These are phyloP conservation scores for Rhodotorula glutinis DNA, from an alignment of 1,284 basidiomycete genomes.

Conservation along the genomic window DNA sequence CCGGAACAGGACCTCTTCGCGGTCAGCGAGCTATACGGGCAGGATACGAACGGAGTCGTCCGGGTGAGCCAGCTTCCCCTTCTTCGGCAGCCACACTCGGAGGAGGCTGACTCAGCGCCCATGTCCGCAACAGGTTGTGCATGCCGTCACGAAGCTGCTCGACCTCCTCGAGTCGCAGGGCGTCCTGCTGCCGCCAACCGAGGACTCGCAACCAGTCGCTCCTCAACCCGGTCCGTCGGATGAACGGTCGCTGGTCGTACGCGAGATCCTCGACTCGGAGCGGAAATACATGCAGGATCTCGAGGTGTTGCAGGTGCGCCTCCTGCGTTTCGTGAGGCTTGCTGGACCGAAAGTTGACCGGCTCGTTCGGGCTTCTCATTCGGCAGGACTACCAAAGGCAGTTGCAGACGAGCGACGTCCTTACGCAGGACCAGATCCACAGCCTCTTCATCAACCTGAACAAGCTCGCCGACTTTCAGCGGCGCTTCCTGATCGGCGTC, in stretches of 20 bases:
- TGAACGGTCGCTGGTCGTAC: constrained; percentile 71
- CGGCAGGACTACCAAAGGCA: constrained; percentile 49
- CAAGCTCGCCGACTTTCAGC: constrained; percentile 93
- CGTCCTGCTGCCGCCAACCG: constrained; percentile 52
- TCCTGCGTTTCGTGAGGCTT: not conserved
- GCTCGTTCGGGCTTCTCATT: not conserved
- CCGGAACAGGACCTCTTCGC: constrained; percentile 54
- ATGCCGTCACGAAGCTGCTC: constrained; percentile 84
- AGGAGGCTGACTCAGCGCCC: not conserved
- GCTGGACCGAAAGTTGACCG: not conserved
- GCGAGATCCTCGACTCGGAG: constrained; percentile 88
- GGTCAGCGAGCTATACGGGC: constrained; percentile 73
- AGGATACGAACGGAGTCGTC: constrained; percentile 89
- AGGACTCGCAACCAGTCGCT: constrained; percentile 3
- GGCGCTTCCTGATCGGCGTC: constrained; percentile 90
- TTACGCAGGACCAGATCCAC: constrained; percentile 92
- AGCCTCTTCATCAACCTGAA: constrained; percentile 93
- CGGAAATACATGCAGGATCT: constrained; percentile 97
- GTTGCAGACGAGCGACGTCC: constrained; percentile 72
- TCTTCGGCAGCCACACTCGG: not conserved
- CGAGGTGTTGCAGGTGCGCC: constrained; percentile 85
- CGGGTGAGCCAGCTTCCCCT: constrained; percentile 60
- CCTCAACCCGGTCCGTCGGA: constrained; percentile 48
- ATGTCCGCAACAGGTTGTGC: constrained; percentile 63
- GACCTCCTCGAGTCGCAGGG: constrained; percentile 71